Base-by-base conservation (phyloP, 2,329 filamentous ascomycete species). In the Epichloe scottii region DNA sequence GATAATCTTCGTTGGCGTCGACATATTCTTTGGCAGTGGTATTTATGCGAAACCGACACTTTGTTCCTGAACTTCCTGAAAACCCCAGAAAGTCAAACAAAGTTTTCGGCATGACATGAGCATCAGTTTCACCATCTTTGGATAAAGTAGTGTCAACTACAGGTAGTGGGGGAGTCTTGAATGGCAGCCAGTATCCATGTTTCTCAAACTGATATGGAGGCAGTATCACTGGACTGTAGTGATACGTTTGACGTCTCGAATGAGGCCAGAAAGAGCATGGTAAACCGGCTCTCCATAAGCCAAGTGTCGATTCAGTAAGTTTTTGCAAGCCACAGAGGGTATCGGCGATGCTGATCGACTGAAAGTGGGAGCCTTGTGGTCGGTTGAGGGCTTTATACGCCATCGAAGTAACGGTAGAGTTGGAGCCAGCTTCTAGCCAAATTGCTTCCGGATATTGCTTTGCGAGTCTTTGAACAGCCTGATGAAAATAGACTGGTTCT, bases 171-270 rank as follows among this genome's bases (percentile, higher is more conserved):
- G 21, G 21, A 3, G 21, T 21, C 21, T 21, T 21, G 3, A 66
- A 47, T 2, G 67, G 60, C 12, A 72, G 45, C 70, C 70, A 72
- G 47, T 72, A 70, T 0, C 57, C 49, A 0, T 57, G 46, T 43
- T 66, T 64, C 14, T 71, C 68, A 52, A 74, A 73, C 42, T 72
- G 70, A 50, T 72, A 72, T 0, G 69, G 66, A 0, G 70, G 71
- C 0, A 74, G 57, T 0, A 63, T 34, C 3, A 69, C 21, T 0
- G 48, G 53, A 0, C 45, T 37, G 26, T 62, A 56, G 0, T 57
- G 47, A 2, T 15, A 1, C 0, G 52, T 62, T 48, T 73, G 67
- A 0, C 5, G 14, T 3, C 30, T 17, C 15, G 53, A 65, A 41
- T 69, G 65, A 0, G 60, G 46, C 73, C 73, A 76, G 57, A 66